Percentiles rank a stretch among this genome's conserved stretches.
phyloP scores from a whole-genome alignment of 2,329 filamentous ascomycete genomes.

The Pseudocercospora crystallina region DNA sequence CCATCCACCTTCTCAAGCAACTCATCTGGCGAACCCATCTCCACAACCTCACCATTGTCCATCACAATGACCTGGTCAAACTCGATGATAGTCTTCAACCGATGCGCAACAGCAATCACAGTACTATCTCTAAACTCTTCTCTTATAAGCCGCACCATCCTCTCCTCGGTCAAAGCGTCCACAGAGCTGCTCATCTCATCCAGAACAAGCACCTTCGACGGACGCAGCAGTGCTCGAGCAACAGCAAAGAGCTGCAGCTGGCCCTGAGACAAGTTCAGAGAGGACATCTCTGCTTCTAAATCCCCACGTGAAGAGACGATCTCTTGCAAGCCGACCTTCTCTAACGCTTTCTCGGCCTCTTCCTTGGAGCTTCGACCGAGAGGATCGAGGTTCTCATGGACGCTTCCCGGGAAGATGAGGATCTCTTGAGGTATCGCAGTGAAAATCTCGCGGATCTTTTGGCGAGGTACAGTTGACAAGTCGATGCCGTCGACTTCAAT shows the following conservation, averaged over 20 bases:
- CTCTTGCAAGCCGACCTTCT: slow-evolving; percentile 45
- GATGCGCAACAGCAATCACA: slow-evolving; percentile 59
- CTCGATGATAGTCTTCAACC: slow-evolving; percentile 56
- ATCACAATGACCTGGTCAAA: slow-evolving; percentile 56
- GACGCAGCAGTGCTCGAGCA: slow-evolving; percentile 47
- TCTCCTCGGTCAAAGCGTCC: slow-evolving; percentile 57
- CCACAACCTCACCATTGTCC: slow-evolving; percentile 50
- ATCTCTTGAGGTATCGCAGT: slow-evolving; percentile 54
- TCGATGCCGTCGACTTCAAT: slow-evolving; percentile 52
- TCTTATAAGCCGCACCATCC: slow-evolving; percentile 54
- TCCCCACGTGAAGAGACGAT: slow-evolving; percentile 34
- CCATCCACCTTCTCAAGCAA: slow-evolving; percentile 18
- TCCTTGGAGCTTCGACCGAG: slow-evolving; percentile 36
- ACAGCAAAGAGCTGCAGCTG: slow-evolving; percentile 54
- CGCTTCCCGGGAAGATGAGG: slow-evolving; percentile 49
- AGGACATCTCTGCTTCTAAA: slow-evolving; percentile 38
- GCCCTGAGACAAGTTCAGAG: slow-evolving; percentile 44
- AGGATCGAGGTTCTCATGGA: slow-evolving; percentile 53
- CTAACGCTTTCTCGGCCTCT: slow-evolving; percentile 45
- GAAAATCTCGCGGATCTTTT: slow-evolving; percentile 48
- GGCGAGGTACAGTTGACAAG: slow-evolving; percentile 44
- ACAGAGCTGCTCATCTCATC: slow-evolving; percentile 45
- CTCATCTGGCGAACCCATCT: slow-evolving; percentile 33
- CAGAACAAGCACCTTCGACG: slow-evolving; percentile 43
- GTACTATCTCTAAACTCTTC: slow-evolving; percentile 56